Conservation (phyloP, 2,329 filamentous ascomycete genomes). For the Botrytis tulipae region DNA sequence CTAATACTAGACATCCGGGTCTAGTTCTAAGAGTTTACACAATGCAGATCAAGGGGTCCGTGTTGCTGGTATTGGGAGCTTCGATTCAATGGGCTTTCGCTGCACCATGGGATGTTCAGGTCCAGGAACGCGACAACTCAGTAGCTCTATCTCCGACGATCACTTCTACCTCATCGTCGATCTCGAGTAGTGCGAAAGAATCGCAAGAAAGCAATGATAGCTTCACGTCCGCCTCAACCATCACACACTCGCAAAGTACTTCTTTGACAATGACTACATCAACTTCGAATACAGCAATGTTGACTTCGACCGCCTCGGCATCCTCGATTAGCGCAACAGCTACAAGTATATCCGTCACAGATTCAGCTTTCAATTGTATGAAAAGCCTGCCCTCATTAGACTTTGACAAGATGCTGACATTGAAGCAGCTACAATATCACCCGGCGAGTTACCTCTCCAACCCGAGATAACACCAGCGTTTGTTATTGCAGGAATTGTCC, state of each 20-base stretch:
- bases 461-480: slow-evolving; percentile 78
- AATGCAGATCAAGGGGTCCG: slow-evolving; percentile 28
- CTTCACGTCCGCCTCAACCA: background rate
- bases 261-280: slow-evolving; percentile 1
- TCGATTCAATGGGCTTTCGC: slow-evolving; percentile 30
- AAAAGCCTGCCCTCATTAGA: background rate
- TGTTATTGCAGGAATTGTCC: slow-evolving; percentile 72
- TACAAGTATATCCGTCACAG: background rate
- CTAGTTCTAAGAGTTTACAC: slow-evolving; percentile 25
- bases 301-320: background rate
- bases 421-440: slow-evolving; percentile 32
- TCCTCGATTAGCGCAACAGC: background rate
- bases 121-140: slow-evolving; percentile 33
- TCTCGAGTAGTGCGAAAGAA: slow-evolving; percentile 7
- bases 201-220: slow-evolving; percentile 5
- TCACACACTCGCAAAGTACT: background rate
- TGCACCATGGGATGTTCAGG: slow-evolving; percentile 25
- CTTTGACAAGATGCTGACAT: slow-evolving; percentile 11
- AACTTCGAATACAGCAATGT: slow-evolving; percentile 6
- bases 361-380: slow-evolving; percentile 17
- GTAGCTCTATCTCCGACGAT: slow-evolving; percentile 30
- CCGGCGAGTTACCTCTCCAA: slow-evolving; percentile 63
- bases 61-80: slow-evolving; percentile 31
- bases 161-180: slow-evolving; percentile 21
- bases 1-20: background rate